Evolutionary conservation across 1,139 yeast genomes (phyloP).

Genomic region (Kluyveromyces sp.): DNA sequence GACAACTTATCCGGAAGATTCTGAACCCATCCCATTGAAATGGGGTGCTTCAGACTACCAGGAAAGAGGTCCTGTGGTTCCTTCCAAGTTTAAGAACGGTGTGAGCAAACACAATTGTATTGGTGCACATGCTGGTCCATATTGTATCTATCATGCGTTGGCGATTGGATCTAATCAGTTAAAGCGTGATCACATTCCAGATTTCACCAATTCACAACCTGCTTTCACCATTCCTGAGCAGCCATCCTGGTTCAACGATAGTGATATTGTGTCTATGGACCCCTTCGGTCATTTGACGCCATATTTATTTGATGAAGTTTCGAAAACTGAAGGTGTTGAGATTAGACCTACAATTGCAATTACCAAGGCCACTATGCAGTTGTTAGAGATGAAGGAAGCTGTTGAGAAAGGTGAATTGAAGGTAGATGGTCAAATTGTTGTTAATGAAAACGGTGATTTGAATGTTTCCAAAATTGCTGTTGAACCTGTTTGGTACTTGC

Average conservation of each 20-base stretch:
- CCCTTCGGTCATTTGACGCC: slow-evolving; percentile 59
- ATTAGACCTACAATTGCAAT: slow-evolving; percentile 55
- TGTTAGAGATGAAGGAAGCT: slow-evolving; percentile 47
- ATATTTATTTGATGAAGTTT: slow-evolving; percentile 40
- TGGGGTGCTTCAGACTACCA: slow-evolving; percentile 45
- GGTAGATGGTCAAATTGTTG: slow-evolving; percentile 51
- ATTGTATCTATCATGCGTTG: slow-evolving; percentile 52
- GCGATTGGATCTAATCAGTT: slow-evolving; percentile 51
- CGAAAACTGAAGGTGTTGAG: slow-evolving; percentile 40
- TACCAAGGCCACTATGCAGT: slow-evolving; percentile 53
- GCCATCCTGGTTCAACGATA: slow-evolving; percentile 45
- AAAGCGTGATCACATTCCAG: slow-evolving; percentile 44
- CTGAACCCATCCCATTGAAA: slow-evolving; percentile 38
- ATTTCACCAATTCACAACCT: slow-evolving; percentile 55
- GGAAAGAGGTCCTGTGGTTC: slow-evolving; percentile 50
- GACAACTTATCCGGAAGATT: slow-evolving; percentile 46
- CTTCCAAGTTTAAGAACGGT: slow-evolving; percentile 45
- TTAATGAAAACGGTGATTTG: slow-evolving; percentile 49
- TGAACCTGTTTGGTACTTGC: slow-evolving; percentile 61
- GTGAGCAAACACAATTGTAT: slow-evolving; percentile 41
- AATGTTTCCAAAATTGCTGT: slow-evolving; percentile 55
- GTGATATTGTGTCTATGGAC: slow-evolving; percentile 54
- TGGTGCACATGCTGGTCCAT: slow-evolving; percentile 57
- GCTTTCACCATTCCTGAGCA: slow-evolving; percentile 45
- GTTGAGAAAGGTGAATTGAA: slow-evolving; percentile 42